A percentile compares a stretch with the other conserved stretches of the same genome.
Evolutionary conservation across 2,329 filamentous ascomycete genomes (phyloP).

Genomic region (Lasiodiplodia gonubiensis): DNA sequence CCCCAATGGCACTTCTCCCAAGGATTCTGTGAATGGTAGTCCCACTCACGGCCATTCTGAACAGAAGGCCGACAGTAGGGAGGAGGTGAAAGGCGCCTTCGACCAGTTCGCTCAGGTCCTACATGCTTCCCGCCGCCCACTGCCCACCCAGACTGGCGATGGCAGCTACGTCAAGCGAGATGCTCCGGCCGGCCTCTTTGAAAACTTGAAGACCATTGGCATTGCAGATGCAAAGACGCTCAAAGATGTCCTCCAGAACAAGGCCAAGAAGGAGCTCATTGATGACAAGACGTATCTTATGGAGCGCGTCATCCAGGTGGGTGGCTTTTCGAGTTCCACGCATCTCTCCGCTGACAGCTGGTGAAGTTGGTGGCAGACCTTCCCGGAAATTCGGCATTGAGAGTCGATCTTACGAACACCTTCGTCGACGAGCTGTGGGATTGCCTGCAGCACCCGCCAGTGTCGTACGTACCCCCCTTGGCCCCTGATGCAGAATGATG

Average conservation of each 20-base stretch:
- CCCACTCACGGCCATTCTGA: slow-evolving; percentile 27
- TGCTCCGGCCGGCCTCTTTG: slow-evolving; percentile 56
- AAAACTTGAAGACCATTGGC: slow-evolving; percentile 64
- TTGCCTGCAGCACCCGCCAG: slow-evolving; percentile 32
- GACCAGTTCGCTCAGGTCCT: slow-evolving; percentile 31
- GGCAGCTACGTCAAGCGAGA: slow-evolving; percentile 47
- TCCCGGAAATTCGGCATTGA: slow-evolving; percentile 28
- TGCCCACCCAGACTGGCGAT: slow-evolving; percentile 31
- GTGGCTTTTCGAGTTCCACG: neutral
- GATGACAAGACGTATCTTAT: slow-evolving; percentile 82
- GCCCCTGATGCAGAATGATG: neutral
- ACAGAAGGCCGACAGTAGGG: slow-evolving; percentile 32
- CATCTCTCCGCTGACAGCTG: neutral
- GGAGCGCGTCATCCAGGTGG: slow-evolving; percentile 69
- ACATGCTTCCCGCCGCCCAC: slow-evolving; percentile 31
- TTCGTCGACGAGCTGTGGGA: slow-evolving; percentile 33
- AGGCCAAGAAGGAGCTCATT: slow-evolving; percentile 67
- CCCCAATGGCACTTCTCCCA: slow-evolving; percentile 26
- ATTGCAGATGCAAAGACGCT: slow-evolving; percentile 49
- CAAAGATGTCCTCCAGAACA: slow-evolving; percentile 65
- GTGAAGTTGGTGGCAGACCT: slow-evolving; percentile 24
- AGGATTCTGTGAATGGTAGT: slow-evolving; percentile 17
- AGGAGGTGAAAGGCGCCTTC: slow-evolving; percentile 29
- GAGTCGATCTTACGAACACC: slow-evolving; percentile 32
- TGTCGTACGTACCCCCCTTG: slow-evolving; percentile 28